These are phyloP conservation scores for Xylariaceae sp. DNA, from an alignment of 2,329 filamentous ascomycete species.

Conservation along the genomic window DNA sequence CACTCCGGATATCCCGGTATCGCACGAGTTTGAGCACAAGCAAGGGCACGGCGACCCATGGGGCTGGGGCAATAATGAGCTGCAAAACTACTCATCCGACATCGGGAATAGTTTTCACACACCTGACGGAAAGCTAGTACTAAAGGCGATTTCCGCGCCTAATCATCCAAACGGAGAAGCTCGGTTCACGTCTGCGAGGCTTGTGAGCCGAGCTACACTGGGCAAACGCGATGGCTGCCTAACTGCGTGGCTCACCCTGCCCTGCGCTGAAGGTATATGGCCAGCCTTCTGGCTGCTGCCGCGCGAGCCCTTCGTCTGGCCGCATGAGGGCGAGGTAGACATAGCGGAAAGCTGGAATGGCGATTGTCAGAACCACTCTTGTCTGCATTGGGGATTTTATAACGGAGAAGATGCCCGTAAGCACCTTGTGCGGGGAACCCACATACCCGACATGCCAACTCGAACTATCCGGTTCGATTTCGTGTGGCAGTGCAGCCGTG, in stretches of 20 bases:
- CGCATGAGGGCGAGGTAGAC: constrained; percentile 56
- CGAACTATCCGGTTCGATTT: constrained; percentile 51
- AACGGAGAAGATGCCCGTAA: constrained; percentile 52
- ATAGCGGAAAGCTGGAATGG: constrained; percentile 61
- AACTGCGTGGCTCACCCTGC: constrained; percentile 47
- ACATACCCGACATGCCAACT: constrained; percentile 43
- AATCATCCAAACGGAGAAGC: constrained; percentile 33
- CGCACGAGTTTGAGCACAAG: constrained; percentile 51
- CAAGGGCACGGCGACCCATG: constrained; percentile 48
- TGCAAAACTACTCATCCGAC: constrained; percentile 52
- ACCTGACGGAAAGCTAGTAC: constrained; percentile 46
- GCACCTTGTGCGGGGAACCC: constrained; percentile 52
- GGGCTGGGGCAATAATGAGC: constrained; percentile 60
- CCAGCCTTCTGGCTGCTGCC: constrained; percentile 60
- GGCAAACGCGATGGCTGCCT: constrained; percentile 49
- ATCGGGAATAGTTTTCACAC: constrained; percentile 52
- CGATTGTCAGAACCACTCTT: constrained; percentile 50
- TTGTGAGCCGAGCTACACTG: constrained; percentile 51
- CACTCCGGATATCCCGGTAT: constrained; percentile 41
- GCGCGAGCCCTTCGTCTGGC: constrained; percentile 55
- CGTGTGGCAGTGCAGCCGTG: constrained; percentile 49
- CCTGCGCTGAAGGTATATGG: constrained; percentile 55
- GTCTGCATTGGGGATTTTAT: constrained; percentile 57
- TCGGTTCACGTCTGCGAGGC: constrained; percentile 51
- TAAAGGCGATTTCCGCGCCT: constrained; percentile 45